These are phyloP conservation scores for Fusarium solani-melongenae DNA, from an alignment of 2,329 filamentous ascomycete genomes.

Conservation along the genomic window DNA sequence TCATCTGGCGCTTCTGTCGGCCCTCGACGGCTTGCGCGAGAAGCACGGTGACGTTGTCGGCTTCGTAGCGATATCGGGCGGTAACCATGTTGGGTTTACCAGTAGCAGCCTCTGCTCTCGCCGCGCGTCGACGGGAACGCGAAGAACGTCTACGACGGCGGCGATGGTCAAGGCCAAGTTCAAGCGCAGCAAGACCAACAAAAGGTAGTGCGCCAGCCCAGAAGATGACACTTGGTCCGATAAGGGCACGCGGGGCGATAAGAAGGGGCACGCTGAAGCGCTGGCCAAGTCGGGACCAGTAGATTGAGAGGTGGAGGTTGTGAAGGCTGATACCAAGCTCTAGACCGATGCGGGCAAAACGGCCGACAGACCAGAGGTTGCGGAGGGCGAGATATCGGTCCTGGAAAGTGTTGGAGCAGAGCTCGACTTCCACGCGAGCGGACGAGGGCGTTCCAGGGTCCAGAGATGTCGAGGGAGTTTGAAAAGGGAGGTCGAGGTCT, in stretches of 20 bases:
- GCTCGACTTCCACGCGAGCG: conserved; percentile 56
- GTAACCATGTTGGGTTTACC: conserved; percentile 41
- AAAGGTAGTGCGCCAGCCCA: conserved; percentile 55
- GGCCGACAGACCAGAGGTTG: conserved; percentile 54
- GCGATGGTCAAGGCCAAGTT: conserved; percentile 43
- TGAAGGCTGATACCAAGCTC: conserved; percentile 56
- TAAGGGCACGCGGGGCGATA: conserved; percentile 46
- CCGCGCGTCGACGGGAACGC: conserved; percentile 8
- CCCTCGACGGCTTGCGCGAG: conserved; percentile 54
- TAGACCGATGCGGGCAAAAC: conserved; percentile 56
- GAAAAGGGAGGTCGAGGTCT: conserved; percentile 47
- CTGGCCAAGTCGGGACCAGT: conserved; percentile 60
- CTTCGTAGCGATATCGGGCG: conserved; percentile 53
- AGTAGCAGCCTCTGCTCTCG: conserved; percentile 10
- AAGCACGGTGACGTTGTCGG: conserved; percentile 57
- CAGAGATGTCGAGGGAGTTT: conserved; percentile 22
- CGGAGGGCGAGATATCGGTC: conserved; percentile 56
- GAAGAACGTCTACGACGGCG: conserved; percentile 11
- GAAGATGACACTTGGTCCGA: conserved; percentile 48
- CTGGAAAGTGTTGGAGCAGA: conserved; percentile 51
- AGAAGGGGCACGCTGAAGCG: conserved; percentile 58
- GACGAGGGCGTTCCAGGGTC: conserved; percentile 20
- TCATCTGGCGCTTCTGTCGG: conserved; percentile 49
- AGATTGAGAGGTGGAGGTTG: conserved; percentile 57
- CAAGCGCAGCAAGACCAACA: conserved; percentile 51